phyloP scores from a whole-genome alignment of 2,329 filamentous ascomycete genomes.

The Tolypocladium pustulatum region DNA sequence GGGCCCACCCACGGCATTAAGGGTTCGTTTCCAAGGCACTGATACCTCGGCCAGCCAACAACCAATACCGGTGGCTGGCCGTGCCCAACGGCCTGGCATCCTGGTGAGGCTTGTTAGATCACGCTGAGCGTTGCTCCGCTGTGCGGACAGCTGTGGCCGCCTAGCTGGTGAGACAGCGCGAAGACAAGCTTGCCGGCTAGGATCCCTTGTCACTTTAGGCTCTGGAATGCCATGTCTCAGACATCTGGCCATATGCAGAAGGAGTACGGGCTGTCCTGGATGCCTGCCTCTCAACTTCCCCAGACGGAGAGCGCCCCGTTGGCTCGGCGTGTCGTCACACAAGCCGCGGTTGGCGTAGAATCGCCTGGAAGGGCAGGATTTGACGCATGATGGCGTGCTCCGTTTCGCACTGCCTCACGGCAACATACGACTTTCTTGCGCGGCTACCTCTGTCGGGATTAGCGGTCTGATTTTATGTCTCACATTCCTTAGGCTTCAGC shows the following conservation, averaged over 20 bases:
- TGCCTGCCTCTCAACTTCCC: not conserved
- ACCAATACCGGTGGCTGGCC: not conserved
- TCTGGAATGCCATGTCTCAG: not conserved
- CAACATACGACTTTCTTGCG: not conserved
- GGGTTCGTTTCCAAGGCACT: not conserved
- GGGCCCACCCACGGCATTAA: not conserved
- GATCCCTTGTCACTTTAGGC: not conserved
- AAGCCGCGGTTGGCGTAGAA: not conserved
- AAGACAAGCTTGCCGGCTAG: not conserved
- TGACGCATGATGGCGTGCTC: conserved; percentile 2
- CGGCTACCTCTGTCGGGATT: not conserved
- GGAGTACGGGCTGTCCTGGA: not conserved
- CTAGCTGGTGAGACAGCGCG: not conserved
- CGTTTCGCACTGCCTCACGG: not conserved
- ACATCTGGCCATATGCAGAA: not conserved
- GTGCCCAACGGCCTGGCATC: not conserved
- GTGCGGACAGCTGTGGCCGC: not conserved
- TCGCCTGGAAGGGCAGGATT: not conserved
- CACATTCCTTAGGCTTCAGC: not conserved
- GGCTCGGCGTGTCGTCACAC: not conserved
- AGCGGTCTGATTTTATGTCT: not conserved
- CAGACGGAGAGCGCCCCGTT: not conserved
- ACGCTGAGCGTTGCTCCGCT: not conserved
- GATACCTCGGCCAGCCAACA: not conserved
- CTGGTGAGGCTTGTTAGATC: not conserved